Evolutionary conservation across 768 basidiomycete genomes (phyloP), one percentile per base, ranked within the genome.

Genomic region (Trametes villosa): DNA sequence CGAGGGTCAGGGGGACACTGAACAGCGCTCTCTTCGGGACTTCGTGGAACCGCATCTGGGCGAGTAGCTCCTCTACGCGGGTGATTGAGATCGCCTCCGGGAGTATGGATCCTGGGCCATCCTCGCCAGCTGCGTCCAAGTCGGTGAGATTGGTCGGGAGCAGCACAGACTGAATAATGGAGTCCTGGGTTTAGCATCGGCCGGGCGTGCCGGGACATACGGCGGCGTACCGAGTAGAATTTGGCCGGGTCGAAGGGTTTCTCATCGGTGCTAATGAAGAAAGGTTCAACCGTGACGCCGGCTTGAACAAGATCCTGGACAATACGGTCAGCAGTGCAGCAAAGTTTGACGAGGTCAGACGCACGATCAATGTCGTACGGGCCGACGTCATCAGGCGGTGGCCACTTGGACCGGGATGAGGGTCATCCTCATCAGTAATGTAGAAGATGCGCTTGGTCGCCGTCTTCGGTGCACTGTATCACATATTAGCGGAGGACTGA

Each of bases 381-480:
- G 91, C 88, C 1, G 89, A 88, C 1, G 81, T 88, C 7, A 83
- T 72, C 11, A 92, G 74, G 53, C 89, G 87, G 44, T 80, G 78
- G 67, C 75, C 84, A n/a, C 77, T 79, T 5, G 78, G 71, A 12
- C 82, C 81, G 6, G 82, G 75, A 57, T 81, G 85, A 2, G 94
- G 94, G 65, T 91, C 75, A 66, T 95, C 94, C 65, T 91, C 87
- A 70, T 98, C 90, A 0, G 97, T 98, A 42, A 99, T 91, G 38
- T 96, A 77, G 71, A 98, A 98, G 1, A 98, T 83, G 6, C 95
- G 87, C 70, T 96, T 96, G n/a, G 89, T 87, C 2, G 94, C 92
- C 0, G 87, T 92, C 69, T 95, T 94, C 22, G 88, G 87, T 9
- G 92, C 90, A 12, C 92, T 94, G 26, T 27, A 47, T 48, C 11